Evolutionary conservation across 768 basidiomycete species (phyloP).

Genomic region (Tylopilus subfusipes): DNA sequence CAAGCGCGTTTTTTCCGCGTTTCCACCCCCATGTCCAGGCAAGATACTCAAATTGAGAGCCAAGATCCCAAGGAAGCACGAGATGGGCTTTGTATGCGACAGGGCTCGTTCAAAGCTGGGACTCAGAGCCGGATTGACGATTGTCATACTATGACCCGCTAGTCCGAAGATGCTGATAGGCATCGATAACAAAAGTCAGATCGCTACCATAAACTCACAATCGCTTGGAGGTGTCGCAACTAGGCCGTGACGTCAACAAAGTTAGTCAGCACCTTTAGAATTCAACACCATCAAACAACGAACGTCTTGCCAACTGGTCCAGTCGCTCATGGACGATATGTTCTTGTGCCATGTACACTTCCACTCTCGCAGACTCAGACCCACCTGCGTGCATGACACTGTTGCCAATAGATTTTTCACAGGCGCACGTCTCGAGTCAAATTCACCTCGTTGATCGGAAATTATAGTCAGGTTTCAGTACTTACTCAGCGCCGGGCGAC

Average conservation of each 20-base stretch:
- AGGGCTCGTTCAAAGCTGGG: no score
- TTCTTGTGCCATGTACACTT: background rate
- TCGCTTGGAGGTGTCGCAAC: no score
- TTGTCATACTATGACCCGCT: no score
- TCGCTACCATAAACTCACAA: no score
- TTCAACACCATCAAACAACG: constrained; percentile 8
- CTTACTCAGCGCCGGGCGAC: background rate
- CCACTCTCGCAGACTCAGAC: background rate
- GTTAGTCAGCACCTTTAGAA: constrained; percentile 9
- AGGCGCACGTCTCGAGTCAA: background rate
- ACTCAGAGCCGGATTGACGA: no score
- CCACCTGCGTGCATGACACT: background rate
- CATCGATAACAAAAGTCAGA: no score
- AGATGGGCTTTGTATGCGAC: no score
- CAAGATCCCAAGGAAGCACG: no score
- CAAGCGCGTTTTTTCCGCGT: no score
- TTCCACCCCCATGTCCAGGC: no score
- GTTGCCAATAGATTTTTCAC: background rate
- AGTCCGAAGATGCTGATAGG: no score
- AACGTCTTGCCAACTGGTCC: background rate
- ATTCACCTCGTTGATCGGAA: background rate
- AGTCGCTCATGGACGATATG: background rate
- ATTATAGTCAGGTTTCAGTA: background rate
- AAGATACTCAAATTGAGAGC: no score
- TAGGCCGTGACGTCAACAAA: background rate